Evolutionary conservation across 2,329 filamentous ascomycete species (phyloP).

Genomic region (Colletotrichum tanaceti): DNA sequence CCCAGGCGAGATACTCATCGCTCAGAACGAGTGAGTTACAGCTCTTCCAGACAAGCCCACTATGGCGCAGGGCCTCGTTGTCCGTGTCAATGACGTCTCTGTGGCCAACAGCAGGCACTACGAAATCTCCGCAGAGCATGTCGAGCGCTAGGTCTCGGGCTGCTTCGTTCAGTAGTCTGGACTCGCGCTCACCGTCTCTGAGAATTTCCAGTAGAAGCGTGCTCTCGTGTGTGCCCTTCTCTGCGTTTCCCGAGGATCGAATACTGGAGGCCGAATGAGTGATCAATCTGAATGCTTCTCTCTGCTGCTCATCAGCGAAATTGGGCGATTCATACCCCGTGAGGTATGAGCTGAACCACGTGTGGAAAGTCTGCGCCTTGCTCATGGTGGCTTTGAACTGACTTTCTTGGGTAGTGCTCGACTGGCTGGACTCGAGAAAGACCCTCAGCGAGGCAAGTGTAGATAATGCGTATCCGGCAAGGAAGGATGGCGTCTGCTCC

Average conservation of each 20-base stretch:
- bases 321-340: constrained; percentile 67
- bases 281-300: constrained; percentile 73
- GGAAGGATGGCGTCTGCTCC: constrained; percentile 74
- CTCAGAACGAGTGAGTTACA: constrained; percentile 73
- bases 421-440: constrained; percentile 79
- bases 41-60: constrained; percentile 80
- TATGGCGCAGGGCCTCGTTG: constrained; percentile 69
- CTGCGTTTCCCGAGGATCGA: constrained; percentile 74
- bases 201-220: constrained; percentile 83
- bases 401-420: constrained; percentile 85
- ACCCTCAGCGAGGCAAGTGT: constrained; percentile 81
- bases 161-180: constrained; percentile 75
- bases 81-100: constrained; percentile 77
- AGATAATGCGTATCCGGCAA: constrained; percentile 83
- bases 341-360: constrained; percentile 81
- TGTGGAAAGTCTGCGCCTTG: constrained; percentile 80
- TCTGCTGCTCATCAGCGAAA: constrained; percentile 62
- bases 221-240: constrained; percentile 79
- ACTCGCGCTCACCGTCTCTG: constrained; percentile 72
- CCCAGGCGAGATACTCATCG: constrained; percentile 83
- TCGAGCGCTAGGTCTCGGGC: constrained; percentile 77
- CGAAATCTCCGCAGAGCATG: constrained; percentile 81
- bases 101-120: constrained; percentile 65
- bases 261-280: constrained; percentile 76
- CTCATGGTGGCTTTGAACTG: constrained; percentile 82